Percentiles rank a stretch among this genome's conserved stretches.
phyloP scores from a whole-genome alignment of 2,329 filamentous ascomycete species.

The Daldinia sp. region DNA sequence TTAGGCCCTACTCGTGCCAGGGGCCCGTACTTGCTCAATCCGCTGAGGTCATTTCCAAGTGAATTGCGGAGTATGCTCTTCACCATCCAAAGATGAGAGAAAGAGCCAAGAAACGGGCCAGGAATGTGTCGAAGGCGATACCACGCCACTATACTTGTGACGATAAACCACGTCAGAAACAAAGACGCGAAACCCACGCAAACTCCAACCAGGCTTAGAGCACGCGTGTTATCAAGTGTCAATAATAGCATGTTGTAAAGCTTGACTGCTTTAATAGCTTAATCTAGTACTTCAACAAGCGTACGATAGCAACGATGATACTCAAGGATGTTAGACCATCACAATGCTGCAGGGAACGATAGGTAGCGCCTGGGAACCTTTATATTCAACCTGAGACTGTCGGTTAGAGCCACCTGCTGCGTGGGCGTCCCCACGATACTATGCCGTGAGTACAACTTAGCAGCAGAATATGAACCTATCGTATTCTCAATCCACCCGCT shows the following conservation, averaged over 20 bases:
- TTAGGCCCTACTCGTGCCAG: neutral
- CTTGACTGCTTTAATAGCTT: too few species aligned
- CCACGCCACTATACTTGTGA: neutral
- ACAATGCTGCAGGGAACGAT: too few species aligned
- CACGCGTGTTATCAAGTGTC: neutral
- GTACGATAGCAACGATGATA: neutral
- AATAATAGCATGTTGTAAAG: neutral
- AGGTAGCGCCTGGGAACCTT: too few species aligned
- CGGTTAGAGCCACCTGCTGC: too few species aligned
- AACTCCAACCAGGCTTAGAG: neutral
- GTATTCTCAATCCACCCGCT: too few species aligned
- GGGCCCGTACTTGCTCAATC: neutral
- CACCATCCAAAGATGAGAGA: slow-evolving; percentile 37
- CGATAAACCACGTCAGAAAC: neutral
- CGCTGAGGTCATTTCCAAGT: neutral
- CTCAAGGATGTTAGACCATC: too few species aligned
- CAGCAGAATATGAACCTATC: too few species aligned
- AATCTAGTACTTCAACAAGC: too few species aligned
- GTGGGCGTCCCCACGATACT: too few species aligned
- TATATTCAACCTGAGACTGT: too few species aligned
- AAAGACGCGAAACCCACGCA: neutral
- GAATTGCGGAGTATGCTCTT: neutral
- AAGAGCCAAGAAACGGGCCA: slow-evolving; percentile 29
- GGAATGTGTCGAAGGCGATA: neutral
- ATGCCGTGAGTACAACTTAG: too few species aligned